Percentiles rank a stretch among this genome's conserved stretches.
Conservation (phyloP, 1,284 basidiomycete species). For the Uromyces viciae-fabae region DNA sequence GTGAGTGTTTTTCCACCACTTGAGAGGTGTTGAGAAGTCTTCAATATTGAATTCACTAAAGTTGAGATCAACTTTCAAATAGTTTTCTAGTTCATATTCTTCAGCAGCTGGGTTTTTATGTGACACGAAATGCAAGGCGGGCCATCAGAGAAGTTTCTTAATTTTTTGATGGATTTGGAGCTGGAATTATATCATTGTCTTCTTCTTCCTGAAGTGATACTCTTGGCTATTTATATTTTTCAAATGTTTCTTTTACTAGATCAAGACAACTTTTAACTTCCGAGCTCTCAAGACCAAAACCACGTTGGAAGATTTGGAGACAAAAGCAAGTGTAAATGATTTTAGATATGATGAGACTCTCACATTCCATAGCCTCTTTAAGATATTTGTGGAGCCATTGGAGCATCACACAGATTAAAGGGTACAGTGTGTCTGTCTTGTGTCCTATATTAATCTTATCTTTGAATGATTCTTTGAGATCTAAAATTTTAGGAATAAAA, state of each 20-base stretch:
- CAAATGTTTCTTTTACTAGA: neutral
- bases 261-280: neutral
- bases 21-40: neutral
- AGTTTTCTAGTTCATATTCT: neutral
- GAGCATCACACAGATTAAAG: neutral
- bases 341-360: neutral
- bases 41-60: neutral
- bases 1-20: neutral
- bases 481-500: neutral
- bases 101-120: neutral
- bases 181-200: neutral
- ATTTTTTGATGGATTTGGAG: neutral
- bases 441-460: neutral
- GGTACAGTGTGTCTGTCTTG: neutral
- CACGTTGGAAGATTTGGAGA: neutral
- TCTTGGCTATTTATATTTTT: neutral
- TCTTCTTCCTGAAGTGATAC: neutral
- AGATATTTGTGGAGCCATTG: neutral
- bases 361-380: neutral
- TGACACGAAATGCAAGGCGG: neutral
- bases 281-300: neutral
- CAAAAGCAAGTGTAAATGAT: neutral
- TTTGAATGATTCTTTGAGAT: neutral
- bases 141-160: neutral
- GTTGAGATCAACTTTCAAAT: neutral